Base-by-base conservation (phyloP, 2,329 filamentous ascomycete species). In the Ophiostoma novo-ulmi region DNA sequence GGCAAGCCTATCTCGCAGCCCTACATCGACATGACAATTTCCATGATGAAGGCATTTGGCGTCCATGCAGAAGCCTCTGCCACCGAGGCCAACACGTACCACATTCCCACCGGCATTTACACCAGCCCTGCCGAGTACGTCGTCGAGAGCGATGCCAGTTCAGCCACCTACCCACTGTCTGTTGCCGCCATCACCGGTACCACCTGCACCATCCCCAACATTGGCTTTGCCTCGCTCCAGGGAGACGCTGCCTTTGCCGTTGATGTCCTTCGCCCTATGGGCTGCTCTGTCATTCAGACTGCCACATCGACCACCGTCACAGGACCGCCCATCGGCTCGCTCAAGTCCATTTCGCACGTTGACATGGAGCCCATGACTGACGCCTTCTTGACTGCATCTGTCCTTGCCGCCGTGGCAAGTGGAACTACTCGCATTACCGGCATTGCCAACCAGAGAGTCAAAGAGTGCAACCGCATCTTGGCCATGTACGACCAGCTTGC, bases 331-430 rank as follows among this genome's bases (percentile, higher is more conserved):
- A 80, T 85, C 70, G 94, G 95, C 13, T 81, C 85, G 20, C 82
- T 99, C 55, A 89, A 89, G 75, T 90, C 92, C 0, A 82, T 99
- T 14, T 82, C 88, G 22, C 90, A 94, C 72, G 89, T 99, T 38
- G 94, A 99, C 77, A 99, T 99, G 95, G 95, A 98, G 79, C 91
- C 94, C 0, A 99, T 99, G 95, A 99, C 95, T 0, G 95, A 99
- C 80, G 95, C 95, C 67, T 99, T 99, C 84, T 85, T 99, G 69
- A 97, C 94, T 5, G 95, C 95, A 22, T 96, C 93, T 1, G 93
- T 97, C 5, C 85, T 99, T 66, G 95, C 93, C 36, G 95, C 95
- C 48, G 92, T 97, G 63, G 93, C 94, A 11, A 88, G 86, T 17
- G 92, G 92, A 1, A 89, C 88, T 68, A 99, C 95, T 0, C 88